Base-by-base conservation (phyloP, 2,329 filamentous ascomycete genomes). In the Aspergillus neoniger region DNA sequence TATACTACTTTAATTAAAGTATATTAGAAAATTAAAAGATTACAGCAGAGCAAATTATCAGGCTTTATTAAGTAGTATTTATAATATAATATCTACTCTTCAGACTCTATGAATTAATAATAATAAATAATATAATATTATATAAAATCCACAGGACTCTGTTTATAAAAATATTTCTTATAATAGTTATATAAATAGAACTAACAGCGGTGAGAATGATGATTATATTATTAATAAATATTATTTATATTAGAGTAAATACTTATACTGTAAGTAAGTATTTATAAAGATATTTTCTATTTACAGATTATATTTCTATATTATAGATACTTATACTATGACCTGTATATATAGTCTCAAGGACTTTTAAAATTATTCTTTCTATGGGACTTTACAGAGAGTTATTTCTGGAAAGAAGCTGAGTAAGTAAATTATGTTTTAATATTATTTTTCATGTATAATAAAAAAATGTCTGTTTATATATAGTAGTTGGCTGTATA, bases 111-210 rank as follows among this genome's bases (percentile, higher is more conserved):
- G 55, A 61, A 64, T 60, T 32, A 66, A 21, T 39, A 5, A 50
- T 47, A 60, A 41, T 54, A 64, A 28, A 56, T 47, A 39, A 62
- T 55, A 55, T 54, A 66, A 7, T 58, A 53, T 49, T 64, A 14
- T 12, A 56, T 17, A 61, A 66, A 64, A 48, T 57, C 47, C 17
- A 59, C 30, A 17, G 7, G 30, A 38, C 55, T 32, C 15, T 39
- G 57, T 19, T 58, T 21, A 47, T 39, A 6, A 43, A 58, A 17
- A 3, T 25, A 1, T 36, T 59, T 59, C 2, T 58, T 5, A 55
- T 64, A 55, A 54, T 39, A 66, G 38, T 55, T 41, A 53, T 66
- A 66, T 15, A 66, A 62, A 56, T 64, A 39, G 38, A 60, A 50
- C 62, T 50, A 66, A 55, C 32, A 52, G 21, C 56, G 55, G 49